These are phyloP conservation scores for Pterulicium gracile DNA, from an alignment of 1,284 basidiomycete genomes.

Conservation along the genomic window DNA sequence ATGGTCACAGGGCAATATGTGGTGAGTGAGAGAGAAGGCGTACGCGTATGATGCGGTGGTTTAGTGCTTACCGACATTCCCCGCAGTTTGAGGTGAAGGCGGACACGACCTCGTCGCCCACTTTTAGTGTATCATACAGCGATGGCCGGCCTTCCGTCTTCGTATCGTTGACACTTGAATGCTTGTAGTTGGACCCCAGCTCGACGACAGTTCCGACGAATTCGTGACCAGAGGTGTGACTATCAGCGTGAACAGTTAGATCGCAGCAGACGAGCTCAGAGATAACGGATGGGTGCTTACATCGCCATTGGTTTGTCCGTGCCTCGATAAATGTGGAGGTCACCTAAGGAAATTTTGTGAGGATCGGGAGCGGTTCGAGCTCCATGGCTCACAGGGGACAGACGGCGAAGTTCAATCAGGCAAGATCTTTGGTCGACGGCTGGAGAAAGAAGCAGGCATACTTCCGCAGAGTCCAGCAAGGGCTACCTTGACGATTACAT, in stretches of 20 bases:
- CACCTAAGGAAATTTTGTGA: slow-evolving; percentile 32
- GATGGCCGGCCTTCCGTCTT: slow-evolving; percentile 37
- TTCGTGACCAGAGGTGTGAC: slow-evolving; percentile 71
- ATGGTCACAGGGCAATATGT: not conserved
- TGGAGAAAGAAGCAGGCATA: not conserved
- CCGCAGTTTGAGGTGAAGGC: slow-evolving; percentile 83
- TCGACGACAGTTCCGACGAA: slow-evolving; percentile 72
- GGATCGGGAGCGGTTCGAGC: not conserved
- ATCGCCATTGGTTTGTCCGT: not conserved
- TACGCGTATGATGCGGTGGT: not conserved
- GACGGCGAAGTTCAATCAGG: too few species aligned
- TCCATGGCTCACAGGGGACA: too few species aligned
- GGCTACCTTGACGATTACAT: slow-evolving; percentile 62
- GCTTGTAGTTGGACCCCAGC: slow-evolving; percentile 46
- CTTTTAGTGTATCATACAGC: slow-evolving; percentile 55
- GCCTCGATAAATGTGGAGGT: slow-evolving; percentile 73
- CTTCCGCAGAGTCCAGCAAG: not conserved
- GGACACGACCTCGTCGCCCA: slow-evolving; percentile 80
- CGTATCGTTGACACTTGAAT: slow-evolving; percentile 20
- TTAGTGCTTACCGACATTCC: slow-evolving; percentile 56
- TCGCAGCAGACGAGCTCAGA: too few species aligned
- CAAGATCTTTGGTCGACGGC: not conserved
- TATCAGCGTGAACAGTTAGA: slow-evolving; percentile 16
- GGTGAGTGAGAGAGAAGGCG: not conserved
- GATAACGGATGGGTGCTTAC: too few species aligned